Percentiles rank a stretch among this genome's conserved stretches.
phyloP scores from a whole-genome alignment of 108 stramenopile genomes.

The Cyclotella atomus region DNA sequence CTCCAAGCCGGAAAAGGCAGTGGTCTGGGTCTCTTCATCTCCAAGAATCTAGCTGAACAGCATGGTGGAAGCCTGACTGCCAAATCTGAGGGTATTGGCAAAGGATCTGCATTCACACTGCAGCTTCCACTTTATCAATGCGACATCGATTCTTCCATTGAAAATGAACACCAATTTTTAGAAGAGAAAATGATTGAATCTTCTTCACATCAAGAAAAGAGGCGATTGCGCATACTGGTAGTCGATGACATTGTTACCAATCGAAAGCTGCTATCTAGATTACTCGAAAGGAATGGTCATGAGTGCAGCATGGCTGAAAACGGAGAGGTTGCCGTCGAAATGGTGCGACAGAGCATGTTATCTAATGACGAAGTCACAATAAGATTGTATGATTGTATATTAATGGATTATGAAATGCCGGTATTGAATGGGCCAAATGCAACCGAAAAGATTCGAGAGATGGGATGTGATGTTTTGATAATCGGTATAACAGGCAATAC shows the following conservation, averaged over 20 bases:
- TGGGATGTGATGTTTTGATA: conserved; percentile 44
- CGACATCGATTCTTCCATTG: neutral
- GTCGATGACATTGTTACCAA: conserved; percentile 40
- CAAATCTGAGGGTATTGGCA: conserved; percentile 53
- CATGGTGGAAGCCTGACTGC: conserved; percentile 56
- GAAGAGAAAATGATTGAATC: neutral
- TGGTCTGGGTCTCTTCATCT: conserved; percentile 70
- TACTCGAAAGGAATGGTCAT: conserved; percentile 45
- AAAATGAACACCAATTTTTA: neutral
- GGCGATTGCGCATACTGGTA: conserved; percentile 11
- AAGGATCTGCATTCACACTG: conserved; percentile 54
- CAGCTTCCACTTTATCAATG: conserved; percentile 51
- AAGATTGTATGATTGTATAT: conserved; percentile 34
- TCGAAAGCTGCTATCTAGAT: conserved; percentile 45
- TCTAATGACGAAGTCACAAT: neutral
- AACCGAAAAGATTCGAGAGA: conserved; percentile 32
- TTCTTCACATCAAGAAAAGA: neutral
- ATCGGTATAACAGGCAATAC: conserved; percentile 55
- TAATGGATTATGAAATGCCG: conserved; percentile 58
- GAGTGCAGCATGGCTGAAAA: conserved; percentile 39
- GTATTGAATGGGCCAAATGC: conserved; percentile 51
- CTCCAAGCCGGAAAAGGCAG: conserved; percentile 71
- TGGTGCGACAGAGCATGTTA: conserved; percentile 16
- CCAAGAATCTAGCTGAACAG: conserved; percentile 66
- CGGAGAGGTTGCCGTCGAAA: conserved; percentile 43